Base-by-base conservation (phyloP, 495 filamentous ascomycete genomes). In the Endocarpon pusillum region DNA sequence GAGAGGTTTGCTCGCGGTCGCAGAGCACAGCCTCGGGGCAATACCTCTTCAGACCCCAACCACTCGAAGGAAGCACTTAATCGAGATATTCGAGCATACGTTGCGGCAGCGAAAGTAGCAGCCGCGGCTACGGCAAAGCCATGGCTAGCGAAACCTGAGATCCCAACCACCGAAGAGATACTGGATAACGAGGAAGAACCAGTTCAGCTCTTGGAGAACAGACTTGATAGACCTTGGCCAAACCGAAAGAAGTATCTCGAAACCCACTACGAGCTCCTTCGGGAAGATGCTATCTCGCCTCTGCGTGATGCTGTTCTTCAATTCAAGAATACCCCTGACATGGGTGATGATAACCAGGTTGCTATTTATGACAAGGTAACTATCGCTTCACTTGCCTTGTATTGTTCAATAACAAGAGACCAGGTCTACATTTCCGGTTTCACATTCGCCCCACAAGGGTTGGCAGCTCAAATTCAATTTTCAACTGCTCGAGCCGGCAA, bases 301-400 rank as follows among this genome's bases (percentile, higher is more conserved):
- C 51, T 84, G 11, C 59, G 78, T 19, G 61, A 62, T 45, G 71
- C 71, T 0, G 68, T 82, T 8, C 49, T 57, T 1, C 51, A 59
- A 19, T 46, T 69, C 10, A 55, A 59, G 25, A 37, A 52, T 1
- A 37, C 59, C 9, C 65, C 64, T 1, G 25, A 39, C 0, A 64
- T 70, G 53, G 44, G 38, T 6, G 77, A 81, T 28, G 64, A 62
- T 3, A 54, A 67, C 1, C 46, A 57, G 19, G 53, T 76, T 3
- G 72, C 67, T 7, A 57, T 91, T 28, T 94, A 93, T 41, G 81
- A 83, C 3, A 71, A 76, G 47, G 83, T 82, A 39, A 42, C 51
- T 51, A 24, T 19, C 33, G 19, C 20, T 20, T 20, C 23, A 33
- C 25, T 17, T 2, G n/a, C 9, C 27, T 42, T 29, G 19, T 32